Evolutionary conservation across 106 monocot genomes (phyloP).

Genomic region (Phalaenopsis equestris): DNA sequence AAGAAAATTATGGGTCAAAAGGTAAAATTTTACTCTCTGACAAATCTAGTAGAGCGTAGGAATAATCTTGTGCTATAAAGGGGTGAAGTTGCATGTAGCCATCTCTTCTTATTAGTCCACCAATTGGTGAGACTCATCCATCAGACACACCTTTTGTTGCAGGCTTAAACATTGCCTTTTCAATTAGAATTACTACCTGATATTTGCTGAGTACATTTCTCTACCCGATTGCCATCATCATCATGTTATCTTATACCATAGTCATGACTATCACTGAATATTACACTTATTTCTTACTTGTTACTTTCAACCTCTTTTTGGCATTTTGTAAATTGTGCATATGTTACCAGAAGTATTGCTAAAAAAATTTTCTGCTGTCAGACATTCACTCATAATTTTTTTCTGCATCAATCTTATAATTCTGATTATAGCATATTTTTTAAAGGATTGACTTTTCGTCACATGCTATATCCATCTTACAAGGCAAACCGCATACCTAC

Average conservation of each 20-base stretch:
- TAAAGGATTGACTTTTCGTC: slow-evolving; percentile 81
- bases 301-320: background rate
- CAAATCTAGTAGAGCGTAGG: background rate
- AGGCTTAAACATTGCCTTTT: background rate
- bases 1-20: slow-evolving; percentile 64
- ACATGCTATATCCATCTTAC: slow-evolving; percentile 75
- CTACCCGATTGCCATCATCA: background rate
- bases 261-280: background rate
- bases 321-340: slow-evolving; percentile 1
- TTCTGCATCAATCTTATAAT: background rate
- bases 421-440: slow-evolving; percentile 14
- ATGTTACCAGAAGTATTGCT: background rate
- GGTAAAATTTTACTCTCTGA: slow-evolving; percentile 45
- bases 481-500: slow-evolving; percentile 88
- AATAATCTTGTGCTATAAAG: background rate
- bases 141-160: background rate
- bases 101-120: background rate
- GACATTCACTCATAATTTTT: background rate
- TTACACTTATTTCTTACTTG: background rate
- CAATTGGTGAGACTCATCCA: background rate
- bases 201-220: background rate
- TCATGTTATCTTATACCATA: background rate
- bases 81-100: background rate
- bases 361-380: background rate
- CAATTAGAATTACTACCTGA: background rate